Evolutionary conservation across 163 green algal species (phyloP).

Genomic region (Scenedesmus sp.): DNA sequence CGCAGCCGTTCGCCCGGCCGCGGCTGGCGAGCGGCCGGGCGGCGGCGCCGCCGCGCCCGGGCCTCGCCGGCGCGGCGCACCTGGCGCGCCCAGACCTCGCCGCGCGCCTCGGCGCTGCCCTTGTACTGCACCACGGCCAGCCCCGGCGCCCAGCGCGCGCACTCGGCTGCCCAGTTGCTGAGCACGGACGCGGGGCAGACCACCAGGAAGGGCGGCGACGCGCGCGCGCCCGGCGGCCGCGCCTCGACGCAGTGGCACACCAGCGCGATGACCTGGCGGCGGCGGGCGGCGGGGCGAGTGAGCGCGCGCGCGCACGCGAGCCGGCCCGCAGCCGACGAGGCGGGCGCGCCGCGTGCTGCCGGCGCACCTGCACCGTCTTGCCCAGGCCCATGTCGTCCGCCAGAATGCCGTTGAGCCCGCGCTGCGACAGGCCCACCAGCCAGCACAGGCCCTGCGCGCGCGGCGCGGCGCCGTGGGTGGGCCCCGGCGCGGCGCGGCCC

Average conservation of each 20-base stretch:
- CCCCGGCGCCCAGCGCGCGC: constrained; percentile 79
- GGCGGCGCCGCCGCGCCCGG: too few species aligned
- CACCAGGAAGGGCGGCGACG: constrained; percentile 77
- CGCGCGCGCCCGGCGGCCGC: neutral
- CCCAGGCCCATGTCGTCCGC: constrained; percentile 94
- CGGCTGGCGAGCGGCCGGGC: too few species aligned
- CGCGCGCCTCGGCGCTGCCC: constrained; percentile 61
- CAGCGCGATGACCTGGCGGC: constrained; percentile 82
- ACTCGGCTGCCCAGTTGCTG: constrained; percentile 90
- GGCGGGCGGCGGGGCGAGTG: neutral
- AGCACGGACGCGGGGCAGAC: constrained; percentile 87
- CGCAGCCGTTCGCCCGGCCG: too few species aligned
- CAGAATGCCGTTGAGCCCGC: constrained; percentile 93
- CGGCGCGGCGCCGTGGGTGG: neutral
- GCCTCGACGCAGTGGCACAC: constrained; percentile 78
- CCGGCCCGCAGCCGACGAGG: too few species aligned
- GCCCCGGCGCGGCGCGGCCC: neutral
- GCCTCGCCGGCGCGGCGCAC: too few species aligned
- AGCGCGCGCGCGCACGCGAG: too few species aligned
- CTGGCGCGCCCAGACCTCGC: constrained; percentile 55
- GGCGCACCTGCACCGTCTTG: constrained; percentile 85
- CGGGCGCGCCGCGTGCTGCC: neutral
- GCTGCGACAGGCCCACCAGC: constrained; percentile 85
- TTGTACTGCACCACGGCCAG: constrained; percentile 76
- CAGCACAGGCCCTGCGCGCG: constrained; percentile 81